Conservation (phyloP, 2,329 filamentous ascomycete species). For the Pseudogymnoascus sp. region DNA sequence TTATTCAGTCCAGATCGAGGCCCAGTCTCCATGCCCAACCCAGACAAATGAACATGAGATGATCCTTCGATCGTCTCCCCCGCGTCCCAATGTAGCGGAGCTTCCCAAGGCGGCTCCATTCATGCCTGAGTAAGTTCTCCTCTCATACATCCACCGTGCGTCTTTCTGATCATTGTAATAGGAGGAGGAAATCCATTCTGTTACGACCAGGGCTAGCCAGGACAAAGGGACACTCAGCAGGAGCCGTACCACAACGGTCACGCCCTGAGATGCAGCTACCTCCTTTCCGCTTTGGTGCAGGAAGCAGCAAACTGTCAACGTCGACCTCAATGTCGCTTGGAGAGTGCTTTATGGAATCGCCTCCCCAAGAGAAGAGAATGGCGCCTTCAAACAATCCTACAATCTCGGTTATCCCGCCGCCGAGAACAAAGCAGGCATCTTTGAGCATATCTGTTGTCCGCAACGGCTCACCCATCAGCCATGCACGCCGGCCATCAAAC, state of each 20-base stretch:
- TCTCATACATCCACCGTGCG: constrained; percentile 15
- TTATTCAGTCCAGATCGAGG: constrained; percentile 56
- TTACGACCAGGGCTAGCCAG: constrained; percentile 69
- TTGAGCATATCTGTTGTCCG: constrained; percentile 34
- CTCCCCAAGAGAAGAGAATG: constrained; percentile 61
- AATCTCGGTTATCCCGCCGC: constrained; percentile 47
- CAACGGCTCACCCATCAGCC: constrained; percentile 68
- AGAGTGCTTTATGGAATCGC: constrained; percentile 74
- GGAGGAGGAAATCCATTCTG: constrained; percentile 59
- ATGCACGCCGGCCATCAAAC: constrained; percentile 63
- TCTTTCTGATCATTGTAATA: constrained; percentile 30
- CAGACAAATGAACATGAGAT: constrained; percentile 35
- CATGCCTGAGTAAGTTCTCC: constrained; percentile 45
- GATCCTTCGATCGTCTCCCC: constrained; percentile 51
- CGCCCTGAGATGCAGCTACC: constrained; percentile 60
- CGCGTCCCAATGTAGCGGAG: constrained; percentile 42
- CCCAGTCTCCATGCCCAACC: constrained; percentile 66
- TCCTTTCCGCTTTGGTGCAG: constrained; percentile 65
- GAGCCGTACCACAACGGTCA: constrained; percentile 52
- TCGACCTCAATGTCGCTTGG: constrained; percentile 61
- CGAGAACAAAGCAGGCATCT: constrained; percentile 52
- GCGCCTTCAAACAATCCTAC: constrained; percentile 54
- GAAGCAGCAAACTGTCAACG: constrained; percentile 41
- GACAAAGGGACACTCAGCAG: constrained; percentile 67
- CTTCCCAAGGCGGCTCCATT: constrained; percentile 37